Evolutionary conservation across 495 filamentous ascomycete species (phyloP), one percentile per base, ranked within the genome.

Genomic region (Talaromyces borbonicus): DNA sequence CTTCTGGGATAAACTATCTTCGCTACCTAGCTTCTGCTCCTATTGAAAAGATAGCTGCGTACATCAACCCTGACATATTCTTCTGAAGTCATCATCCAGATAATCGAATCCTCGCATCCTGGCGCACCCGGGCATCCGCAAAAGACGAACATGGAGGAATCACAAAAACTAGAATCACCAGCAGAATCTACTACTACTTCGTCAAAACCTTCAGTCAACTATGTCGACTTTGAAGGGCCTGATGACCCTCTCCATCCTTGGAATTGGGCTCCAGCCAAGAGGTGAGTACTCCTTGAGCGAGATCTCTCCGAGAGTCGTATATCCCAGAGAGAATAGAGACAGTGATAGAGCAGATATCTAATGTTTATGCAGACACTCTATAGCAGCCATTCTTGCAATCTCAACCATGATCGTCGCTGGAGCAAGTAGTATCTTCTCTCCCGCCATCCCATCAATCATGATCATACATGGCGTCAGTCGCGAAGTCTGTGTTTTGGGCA

Each of bases 341-440:
- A 20, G 7, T 38, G 41, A 50, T 26, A 38, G 42, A n/a, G 37
- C 36, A 1, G 15, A 40, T 8, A 11, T 7, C 14, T 25, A 20
- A 26, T 7, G 29, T 20, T 19, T 35, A 15, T 43, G 19, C 15
- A 46, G 43, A 32, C 31, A 31, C 22, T 15, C 36, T 8, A 42
- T 49, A 30, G 42, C 38, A 9, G 47, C 46, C 14, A 35, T 54
- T 8, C 26, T 58, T 0, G 50, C 45, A 31, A 8, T 58, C 4
- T 37, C 52, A 18, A 58, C 56, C 0, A 55, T 55, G 50, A 31
- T 56, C 22, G 50, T 48, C 14, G 46, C 53, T 1, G 18, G 55
- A 16, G 38, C 48, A 24, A 58, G 56, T 19, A 53, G 52, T 23
- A 56, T 58, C 15, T 58, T 55, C 38, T 48, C 56, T 5, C 24